Percentiles rank a stretch among this genome's conserved stretches.
These are phyloP conservation scores for Orbilia ellipsospora DNA, from an alignment of 2,329 filamentous ascomycete species.

Conservation along the genomic window DNA sequence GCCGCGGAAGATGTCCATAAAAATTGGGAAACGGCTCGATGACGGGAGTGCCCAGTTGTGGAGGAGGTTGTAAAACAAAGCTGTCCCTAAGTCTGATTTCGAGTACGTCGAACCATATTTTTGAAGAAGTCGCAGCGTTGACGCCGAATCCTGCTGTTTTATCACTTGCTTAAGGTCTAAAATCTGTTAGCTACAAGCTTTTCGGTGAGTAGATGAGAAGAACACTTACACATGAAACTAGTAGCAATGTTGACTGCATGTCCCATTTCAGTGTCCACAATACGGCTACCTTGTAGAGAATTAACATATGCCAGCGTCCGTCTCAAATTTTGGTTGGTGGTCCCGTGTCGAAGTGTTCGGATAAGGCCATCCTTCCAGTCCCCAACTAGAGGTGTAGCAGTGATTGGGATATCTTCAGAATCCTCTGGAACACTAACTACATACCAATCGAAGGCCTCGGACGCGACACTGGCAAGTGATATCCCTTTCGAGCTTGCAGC, in stretches of 20 bases:
- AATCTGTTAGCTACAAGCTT: conserved; percentile 1
- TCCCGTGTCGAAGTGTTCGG: conserved; percentile 29
- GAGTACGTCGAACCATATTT: conserved; percentile 37
- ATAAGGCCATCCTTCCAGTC: conserved; percentile 41
- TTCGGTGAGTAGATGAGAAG: not conserved
- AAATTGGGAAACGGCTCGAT: conserved; percentile 17
- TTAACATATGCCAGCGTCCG: conserved; percentile 29
- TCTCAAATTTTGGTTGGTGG: conserved; percentile 17
- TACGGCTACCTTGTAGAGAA: conserved; percentile 24
- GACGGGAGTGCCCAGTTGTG: conserved; percentile 38
- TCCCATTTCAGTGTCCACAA: conserved; percentile 15
- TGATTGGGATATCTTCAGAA: conserved; percentile 39
- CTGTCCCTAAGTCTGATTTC: conserved; percentile 39
- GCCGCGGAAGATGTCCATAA: conserved; percentile 50
- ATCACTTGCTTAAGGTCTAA: conserved; percentile 47
- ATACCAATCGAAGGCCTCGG: conserved; percentile 47
- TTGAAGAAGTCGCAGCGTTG: conserved; percentile 32
- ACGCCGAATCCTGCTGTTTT: conserved; percentile 32
- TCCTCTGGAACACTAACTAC: conserved; percentile 38
- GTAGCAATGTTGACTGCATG: conserved; percentile 4
- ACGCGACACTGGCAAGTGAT: conserved; percentile 32
- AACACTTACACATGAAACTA: conserved; percentile 37
- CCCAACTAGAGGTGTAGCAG: conserved; percentile 32
- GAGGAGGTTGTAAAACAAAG: conserved; percentile 35
- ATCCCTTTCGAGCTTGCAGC: conserved; percentile 26